Conservation (phyloP, 306 rosid genomes). For the Leucaena leucocephala region DNA sequence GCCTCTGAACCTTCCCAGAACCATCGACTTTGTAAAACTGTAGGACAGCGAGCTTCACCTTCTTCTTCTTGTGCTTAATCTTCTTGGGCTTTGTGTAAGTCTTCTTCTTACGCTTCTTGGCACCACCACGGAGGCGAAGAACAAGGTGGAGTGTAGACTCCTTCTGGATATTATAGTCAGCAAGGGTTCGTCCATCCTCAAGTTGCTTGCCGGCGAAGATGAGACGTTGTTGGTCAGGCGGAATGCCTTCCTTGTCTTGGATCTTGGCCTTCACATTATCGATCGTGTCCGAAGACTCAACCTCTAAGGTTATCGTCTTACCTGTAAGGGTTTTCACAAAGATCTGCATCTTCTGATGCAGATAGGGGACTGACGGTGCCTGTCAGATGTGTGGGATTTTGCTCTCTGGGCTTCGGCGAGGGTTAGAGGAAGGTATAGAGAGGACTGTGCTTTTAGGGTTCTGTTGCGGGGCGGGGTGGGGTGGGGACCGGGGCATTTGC, state of each 20-base stretch:
- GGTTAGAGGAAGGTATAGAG: not conserved
- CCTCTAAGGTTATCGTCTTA: constrained; percentile 43
- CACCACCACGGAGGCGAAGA: constrained; percentile 47
- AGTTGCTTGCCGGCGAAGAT: constrained; percentile 45
- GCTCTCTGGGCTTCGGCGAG: not conserved
- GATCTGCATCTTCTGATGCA: constrained; percentile 39
- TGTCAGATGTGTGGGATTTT: not conserved
- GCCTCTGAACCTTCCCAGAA: constrained; percentile 45
- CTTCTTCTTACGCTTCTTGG: constrained; percentile 52
- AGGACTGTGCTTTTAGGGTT: not conserved
- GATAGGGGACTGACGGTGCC: not conserved
- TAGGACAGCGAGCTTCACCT: constrained; percentile 38
- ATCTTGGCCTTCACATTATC: constrained; percentile 32
- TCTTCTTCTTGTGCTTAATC: constrained; percentile 49
- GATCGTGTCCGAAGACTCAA: constrained; percentile 31
- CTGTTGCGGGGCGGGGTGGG: not conserved
- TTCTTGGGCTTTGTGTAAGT: constrained; percentile 49
- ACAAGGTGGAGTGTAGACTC: constrained; percentile 41
- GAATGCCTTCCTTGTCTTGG: constrained; percentile 31
- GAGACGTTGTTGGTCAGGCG: constrained; percentile 38
- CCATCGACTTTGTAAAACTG: constrained; percentile 47
- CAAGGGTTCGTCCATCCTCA: constrained; percentile 43
- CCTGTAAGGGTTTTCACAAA: constrained; percentile 41
- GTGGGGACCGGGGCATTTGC: too few relatives aligned
- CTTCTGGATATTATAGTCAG: constrained; percentile 48